Percentiles rank a stretch among this genome's conserved stretches.
These are phyloP conservation scores for Aspergillus biplanus DNA, from an alignment of 495 filamentous ascomycete species.

Conservation along the genomic window DNA sequence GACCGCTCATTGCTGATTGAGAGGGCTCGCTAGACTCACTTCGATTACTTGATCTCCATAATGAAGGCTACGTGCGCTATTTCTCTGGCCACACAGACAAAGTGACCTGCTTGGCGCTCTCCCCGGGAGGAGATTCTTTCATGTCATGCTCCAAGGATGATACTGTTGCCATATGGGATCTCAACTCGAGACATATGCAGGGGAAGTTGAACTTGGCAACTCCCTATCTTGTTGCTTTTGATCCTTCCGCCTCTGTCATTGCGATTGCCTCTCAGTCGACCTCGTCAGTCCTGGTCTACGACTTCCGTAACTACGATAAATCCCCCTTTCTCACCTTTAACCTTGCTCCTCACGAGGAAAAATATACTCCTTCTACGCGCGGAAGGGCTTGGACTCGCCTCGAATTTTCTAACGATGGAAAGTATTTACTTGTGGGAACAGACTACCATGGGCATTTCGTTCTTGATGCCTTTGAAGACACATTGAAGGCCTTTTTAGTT, in stretches of 20 bases:
- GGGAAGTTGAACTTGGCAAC: slow-evolving; percentile 76
- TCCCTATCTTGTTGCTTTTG: slow-evolving; percentile 83
- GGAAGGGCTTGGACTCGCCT: slow-evolving; percentile 77
- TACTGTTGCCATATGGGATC: slow-evolving; percentile 86
- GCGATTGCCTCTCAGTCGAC: slow-evolving; percentile 83
- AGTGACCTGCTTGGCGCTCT: slow-evolving; percentile 75
- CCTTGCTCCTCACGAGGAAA: slow-evolving; percentile 60
- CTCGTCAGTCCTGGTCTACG: slow-evolving; percentile 82
- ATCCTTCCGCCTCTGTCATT: slow-evolving; percentile 86
- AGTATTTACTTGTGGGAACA: slow-evolving; percentile 79
- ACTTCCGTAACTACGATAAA: slow-evolving; percentile 90
- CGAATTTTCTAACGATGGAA: slow-evolving; percentile 94
- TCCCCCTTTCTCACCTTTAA: slow-evolving; percentile 87
- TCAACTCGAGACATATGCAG: slow-evolving; percentile 69
- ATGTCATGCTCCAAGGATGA: slow-evolving; percentile 88
- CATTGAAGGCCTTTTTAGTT: slow-evolving; percentile 65
- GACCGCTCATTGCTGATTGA: neutral
- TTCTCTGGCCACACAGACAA: slow-evolving; percentile 83
- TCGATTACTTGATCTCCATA: slow-evolving; percentile 89
- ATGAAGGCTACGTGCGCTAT: slow-evolving; percentile 93
- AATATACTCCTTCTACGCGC: slow-evolving; percentile 53
- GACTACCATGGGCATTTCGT: slow-evolving; percentile 81
- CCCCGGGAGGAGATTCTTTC: slow-evolving; percentile 77
- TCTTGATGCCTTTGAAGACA: slow-evolving; percentile 85
- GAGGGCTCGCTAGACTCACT: slow-evolving; percentile 63